Conservation (phyloP, 805 yeast genomes). For the Hemisphaericaspora nanyangensis region DNA sequence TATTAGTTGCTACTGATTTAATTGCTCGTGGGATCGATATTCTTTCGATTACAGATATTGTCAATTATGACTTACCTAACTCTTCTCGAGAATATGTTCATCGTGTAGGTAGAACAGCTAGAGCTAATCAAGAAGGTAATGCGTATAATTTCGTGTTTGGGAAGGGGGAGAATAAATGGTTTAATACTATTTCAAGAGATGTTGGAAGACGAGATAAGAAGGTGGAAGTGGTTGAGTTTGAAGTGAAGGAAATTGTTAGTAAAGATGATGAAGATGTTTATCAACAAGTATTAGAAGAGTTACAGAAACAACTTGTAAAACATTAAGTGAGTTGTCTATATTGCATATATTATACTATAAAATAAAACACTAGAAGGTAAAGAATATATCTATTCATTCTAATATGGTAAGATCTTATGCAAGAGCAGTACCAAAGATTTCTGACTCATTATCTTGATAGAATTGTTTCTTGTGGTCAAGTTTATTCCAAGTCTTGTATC, state of each 20-base stretch:
- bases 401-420: not conserved
- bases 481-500: constrained; percentile 18
- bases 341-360: too few relatives aligned
- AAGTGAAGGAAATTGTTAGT: constrained; percentile 16
- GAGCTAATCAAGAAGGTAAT: constrained; percentile 78
- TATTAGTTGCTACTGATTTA: constrained; percentile 80
- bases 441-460: constrained; percentile 5
- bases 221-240: constrained; percentile 19
- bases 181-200: constrained; percentile 44
- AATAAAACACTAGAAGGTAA: too few relatives aligned
- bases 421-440: not conserved
- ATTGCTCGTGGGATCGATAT: constrained; percentile 96
- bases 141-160: constrained; percentile 76
- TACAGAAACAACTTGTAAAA: constrained; percentile 17
- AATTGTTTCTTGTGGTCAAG: constrained; percentile 2
- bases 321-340: too few relatives aligned
- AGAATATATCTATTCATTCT: too few relatives aligned
- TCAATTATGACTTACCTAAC: constrained; percentile 88
- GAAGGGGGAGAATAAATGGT: constrained; percentile 72
- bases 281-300: constrained; percentile 20
- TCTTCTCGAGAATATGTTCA: constrained; percentile 92
- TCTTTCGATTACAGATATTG: constrained; percentile 61
- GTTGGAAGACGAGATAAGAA: constrained; percentile 37
- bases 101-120: constrained; percentile 94
- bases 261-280: constrained; percentile 23